phyloP scores from a whole-genome alignment of 2,329 filamentous ascomycete species.

The Penicillium crustosum region DNA sequence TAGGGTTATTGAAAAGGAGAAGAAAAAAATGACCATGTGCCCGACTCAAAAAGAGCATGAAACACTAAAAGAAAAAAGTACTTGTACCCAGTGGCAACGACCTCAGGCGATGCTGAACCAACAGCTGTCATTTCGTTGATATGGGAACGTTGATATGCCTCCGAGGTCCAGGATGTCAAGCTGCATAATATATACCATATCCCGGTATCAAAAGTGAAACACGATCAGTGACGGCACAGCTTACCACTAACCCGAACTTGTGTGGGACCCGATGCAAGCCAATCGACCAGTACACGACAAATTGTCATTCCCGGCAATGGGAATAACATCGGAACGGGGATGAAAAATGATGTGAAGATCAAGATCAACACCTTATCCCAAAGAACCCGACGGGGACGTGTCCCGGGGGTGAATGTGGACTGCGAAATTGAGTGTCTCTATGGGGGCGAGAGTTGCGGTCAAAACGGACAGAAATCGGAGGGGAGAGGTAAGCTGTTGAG shows the following conservation, averaged over 20 bases:
- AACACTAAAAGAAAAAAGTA: not conserved
- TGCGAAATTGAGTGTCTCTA: not conserved
- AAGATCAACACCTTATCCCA: not conserved
- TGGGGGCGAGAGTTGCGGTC: not conserved
- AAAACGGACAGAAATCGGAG: not conserved
- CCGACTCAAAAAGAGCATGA: not conserved
- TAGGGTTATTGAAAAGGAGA: not conserved
- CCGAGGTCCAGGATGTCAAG: not conserved
- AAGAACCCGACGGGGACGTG: not conserved
- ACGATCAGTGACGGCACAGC: not conserved
- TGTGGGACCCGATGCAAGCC: not conserved
- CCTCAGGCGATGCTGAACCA: not conserved
- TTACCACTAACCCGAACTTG: not conserved
- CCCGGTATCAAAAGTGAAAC: not conserved
- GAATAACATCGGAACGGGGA: not conserved
- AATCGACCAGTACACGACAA: not conserved
- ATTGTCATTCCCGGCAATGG: not conserved
- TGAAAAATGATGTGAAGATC: not conserved
- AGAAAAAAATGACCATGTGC: not conserved
- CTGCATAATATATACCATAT: not conserved
- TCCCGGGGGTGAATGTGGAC: not conserved
- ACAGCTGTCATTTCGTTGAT: not conserved
- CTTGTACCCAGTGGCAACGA: not conserved
- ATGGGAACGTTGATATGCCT: not conserved
- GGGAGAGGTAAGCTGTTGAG: not conserved